Evolutionary conservation across 257 asterid species (phyloP), one percentile per base, ranked within the genome.

Genomic region (Solanum appendiculatum): DNA sequence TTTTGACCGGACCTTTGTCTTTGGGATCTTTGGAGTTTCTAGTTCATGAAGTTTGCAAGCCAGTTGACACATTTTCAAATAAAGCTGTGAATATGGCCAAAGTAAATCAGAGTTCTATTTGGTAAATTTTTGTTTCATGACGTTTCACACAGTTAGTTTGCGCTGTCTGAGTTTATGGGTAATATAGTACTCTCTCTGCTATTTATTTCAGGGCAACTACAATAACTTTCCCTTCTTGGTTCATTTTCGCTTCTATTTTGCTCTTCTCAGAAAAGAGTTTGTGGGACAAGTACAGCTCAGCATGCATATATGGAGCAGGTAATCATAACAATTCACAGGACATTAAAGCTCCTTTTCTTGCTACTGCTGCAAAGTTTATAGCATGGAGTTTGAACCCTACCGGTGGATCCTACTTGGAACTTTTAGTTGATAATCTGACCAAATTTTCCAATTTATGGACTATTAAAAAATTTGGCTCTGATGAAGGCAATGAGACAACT

Each of bases 221-320:
- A 86, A 89, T 94, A 92, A 93, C 92, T 89, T 95, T 95, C 87
- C 98, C 97, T 25, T 72, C 85, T 90, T 94, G 98, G 98, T 93
- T 94, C 94, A 88, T 29, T 90, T 93, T 88, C 86, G 95, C 97
- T 88, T 91, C 94, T 46, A 74, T 91, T 89, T 82, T 95, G 87
- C 93, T 95, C 88, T 95, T 93, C 83, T 83, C 87, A 29, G 82
- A 86, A n/a, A 86, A 89, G 82, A 23, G 75, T 39, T 73, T 86
- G 86, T 34, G 73, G 20, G 92, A 88, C 85, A 86, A 29, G 72
- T 86, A 86, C 85, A 85, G 80, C 86, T 89, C 89, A 3, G 74
- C 86, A 86, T 73, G 86, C 82, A 21, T 83, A 34, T 66, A 27
- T 82, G 86, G 84, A 39, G 86, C 89, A 44, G 40, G 78, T 39